Evolutionary conservation across 2,329 filamentous ascomycete genomes (phyloP).

Genomic region (Paraphoma sp.): DNA sequence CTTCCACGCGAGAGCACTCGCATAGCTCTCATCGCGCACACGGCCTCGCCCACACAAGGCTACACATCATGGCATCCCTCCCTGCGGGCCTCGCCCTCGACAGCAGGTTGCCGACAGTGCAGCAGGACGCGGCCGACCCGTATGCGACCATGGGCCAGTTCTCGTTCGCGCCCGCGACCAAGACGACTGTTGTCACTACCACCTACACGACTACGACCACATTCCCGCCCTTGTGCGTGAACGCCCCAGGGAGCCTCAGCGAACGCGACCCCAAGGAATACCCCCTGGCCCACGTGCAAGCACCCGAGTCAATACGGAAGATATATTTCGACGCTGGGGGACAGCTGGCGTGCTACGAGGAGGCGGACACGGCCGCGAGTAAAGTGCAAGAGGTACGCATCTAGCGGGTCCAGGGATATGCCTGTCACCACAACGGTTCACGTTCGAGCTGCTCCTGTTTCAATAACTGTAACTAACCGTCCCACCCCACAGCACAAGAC

Average conservation of each 20-base stretch:
- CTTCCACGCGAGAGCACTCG: neutral
- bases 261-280: slow-evolving; percentile 88
- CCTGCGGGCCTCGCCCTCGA: slow-evolving; percentile 31
- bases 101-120: slow-evolving; percentile 32
- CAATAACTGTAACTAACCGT: slow-evolving; percentile 30
- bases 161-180: slow-evolving; percentile 67
- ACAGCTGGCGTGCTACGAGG: slow-evolving; percentile 66
- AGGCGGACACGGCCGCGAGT: slow-evolving; percentile 64
- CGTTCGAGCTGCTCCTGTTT: slow-evolving; percentile 15
- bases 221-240: slow-evolving; percentile 84
- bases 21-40: neutral
- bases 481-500: slow-evolving; percentile 49
- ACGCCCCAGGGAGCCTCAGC: slow-evolving; percentile 71
- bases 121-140: slow-evolving; percentile 34
- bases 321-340: slow-evolving; percentile 77
- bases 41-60: slow-evolving; percentile 1
- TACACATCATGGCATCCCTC: slow-evolving; percentile 37
- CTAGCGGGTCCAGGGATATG: slow-evolving; percentile 18
- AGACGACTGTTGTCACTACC: slow-evolving; percentile 78
- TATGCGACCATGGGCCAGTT: slow-evolving; percentile 63
- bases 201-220: slow-evolving; percentile 85
- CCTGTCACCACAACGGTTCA: slow-evolving; percentile 25
- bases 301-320: slow-evolving; percentile 77
- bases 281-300: slow-evolving; percentile 82
- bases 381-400: slow-evolving; percentile 61